Evolutionary conservation across 371 early-diverging fungal species (phyloP), one percentile per base, ranked within the genome.

Genomic region (Syncephalastrum monosporum): DNA sequence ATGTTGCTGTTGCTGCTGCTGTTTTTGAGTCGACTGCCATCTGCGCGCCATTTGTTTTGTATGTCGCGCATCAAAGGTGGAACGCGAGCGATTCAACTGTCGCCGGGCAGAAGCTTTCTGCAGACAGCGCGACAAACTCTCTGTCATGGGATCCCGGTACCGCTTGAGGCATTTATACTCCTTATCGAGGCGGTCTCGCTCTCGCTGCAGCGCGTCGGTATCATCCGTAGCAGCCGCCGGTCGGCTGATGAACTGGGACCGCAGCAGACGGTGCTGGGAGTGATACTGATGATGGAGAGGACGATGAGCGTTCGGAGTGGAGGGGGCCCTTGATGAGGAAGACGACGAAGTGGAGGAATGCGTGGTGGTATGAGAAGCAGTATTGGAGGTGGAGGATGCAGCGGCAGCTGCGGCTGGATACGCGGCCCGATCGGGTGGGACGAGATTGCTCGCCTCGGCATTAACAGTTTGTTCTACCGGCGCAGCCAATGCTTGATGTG

Each of bases 401-500:
- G 38, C 38, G 8, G 38, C 38, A 10, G 38, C 38, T 8, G 29
- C 48, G n/a, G 51, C 54, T 14, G 61, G 55, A 45, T 50, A 61
- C 13, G 56, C 62, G 42, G 62, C 49, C 29, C 44, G 55, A 41
- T 68, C 68, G 33, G 73, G 70, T 10, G 63, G 43, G 5, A 69
- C 61, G 12, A 70, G 43, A 25, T 60, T 74, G 45, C 68, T 45
- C n/a, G 74, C 74, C 14, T 61, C 52, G 0, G 74, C 71, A 33
- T 55, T 42, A 33, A 50, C 33, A 7, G 47, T 43, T 50, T 50
- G 52, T 13, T 50, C 51, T 19, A 45, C 45, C 42, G 44, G 51
- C 27, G 53, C 46, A 48, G 52, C 51, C 46, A 51, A 43, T 44
- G 24, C 27, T 23, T 43, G 45, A 23, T 50, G 58, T 47, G 52